Evolutionary conservation across 441 rosid genomes (phyloP).

Genomic region (Populus hybrid): DNA sequence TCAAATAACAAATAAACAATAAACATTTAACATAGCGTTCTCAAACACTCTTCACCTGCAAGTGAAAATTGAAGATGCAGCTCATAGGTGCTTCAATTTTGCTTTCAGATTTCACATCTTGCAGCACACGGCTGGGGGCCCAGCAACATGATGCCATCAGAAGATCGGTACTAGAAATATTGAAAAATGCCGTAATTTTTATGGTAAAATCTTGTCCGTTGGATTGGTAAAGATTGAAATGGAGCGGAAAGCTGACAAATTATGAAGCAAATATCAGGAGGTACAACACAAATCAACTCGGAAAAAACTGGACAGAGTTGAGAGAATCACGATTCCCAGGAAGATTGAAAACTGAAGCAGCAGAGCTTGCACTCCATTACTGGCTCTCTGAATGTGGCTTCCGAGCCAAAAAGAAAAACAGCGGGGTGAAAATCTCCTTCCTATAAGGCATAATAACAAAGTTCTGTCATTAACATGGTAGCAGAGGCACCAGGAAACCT

Average conservation of each 20-base stretch:
- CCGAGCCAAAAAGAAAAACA: slow-evolving; percentile 88
- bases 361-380: background rate
- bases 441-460: slow-evolving; percentile 28
- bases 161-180: background rate
- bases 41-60: too few relatives aligned
- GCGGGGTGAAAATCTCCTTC: slow-evolving; percentile 96
- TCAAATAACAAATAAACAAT: too few relatives aligned
- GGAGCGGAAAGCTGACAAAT: background rate
- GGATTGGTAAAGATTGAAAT: background rate
- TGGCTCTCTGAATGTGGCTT: slow-evolving; percentile 51
- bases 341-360: background rate
- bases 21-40: too few relatives aligned
- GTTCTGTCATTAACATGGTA: background rate
- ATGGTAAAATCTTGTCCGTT: background rate
- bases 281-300: background rate
- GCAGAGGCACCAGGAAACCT: background rate
- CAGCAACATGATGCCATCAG: background rate
- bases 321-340: background rate
- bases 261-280: background rate
- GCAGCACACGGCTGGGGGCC: background rate
- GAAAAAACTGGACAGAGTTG: background rate
- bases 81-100: too few relatives aligned
- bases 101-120: too few relatives aligned
- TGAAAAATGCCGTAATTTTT: background rate
- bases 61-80: too few relatives aligned